Base-by-base conservation (phyloP, 768 basidiomycete genomes). In the Suillus spraguei region DNA sequence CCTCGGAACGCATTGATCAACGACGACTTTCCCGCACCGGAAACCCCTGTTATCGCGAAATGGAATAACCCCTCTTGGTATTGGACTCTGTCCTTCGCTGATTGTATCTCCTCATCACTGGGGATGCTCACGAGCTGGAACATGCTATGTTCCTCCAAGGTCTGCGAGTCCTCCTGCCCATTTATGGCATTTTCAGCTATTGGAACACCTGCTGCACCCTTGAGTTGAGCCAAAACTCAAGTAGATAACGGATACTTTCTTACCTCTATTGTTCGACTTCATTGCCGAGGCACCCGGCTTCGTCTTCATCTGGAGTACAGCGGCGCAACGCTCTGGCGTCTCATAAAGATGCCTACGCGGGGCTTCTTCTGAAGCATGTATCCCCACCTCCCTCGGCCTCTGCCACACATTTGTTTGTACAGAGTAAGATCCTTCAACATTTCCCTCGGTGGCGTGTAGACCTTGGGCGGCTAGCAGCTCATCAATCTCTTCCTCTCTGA, bases 21-120 rank as follows among this genome's bases (percentile, higher is more conserved):
- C 13, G 74, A 74, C 10, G 73, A 74, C 62, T 75, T 75, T 41
- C 74, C 74, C n/a, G 67, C 70, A 5, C 72, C 73, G 3, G 70
- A 63, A 24, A 66, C 49, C 11, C 74, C 74, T 62, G 71, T 70
- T 38, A 74, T 60, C 28, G 71, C 74, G 41, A 75, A 69, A 64
- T 75, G 72, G 60, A 70, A 69, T 33, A 68, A 58, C 4, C 67
- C 68, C 35, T 73, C 71, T 59, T 39, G 24, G 35, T 65, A 65
- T 42, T 65, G 62, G 17, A 65, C 55, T 22, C 17, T 58, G 33
- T 16, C 14, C 47, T 64, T 65, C 24, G 64, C 64, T 8, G 28
- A 42, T 17, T 41, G 32, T 42, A 65, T 58, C 36, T 70, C 70
- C 50, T 63, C 61, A 38, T 59, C 60, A n/a, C 65, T 65, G 36